Evolutionary conservation across 495 filamentous ascomycete species (phyloP), one percentile per base, ranked within the genome.

Genomic region (Neurospora africana): DNA sequence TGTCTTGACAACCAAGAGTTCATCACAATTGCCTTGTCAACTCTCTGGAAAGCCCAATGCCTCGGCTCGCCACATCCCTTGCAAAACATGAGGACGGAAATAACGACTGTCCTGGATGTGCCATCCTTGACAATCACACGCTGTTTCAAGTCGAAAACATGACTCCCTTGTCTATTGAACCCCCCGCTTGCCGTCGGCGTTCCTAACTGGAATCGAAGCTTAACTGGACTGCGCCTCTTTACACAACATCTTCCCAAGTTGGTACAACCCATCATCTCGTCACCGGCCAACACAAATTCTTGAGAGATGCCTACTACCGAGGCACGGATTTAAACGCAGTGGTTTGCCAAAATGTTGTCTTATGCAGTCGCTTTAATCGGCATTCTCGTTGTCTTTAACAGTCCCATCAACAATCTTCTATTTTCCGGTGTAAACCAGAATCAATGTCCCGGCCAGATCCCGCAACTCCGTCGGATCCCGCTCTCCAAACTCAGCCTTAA

Each of bases 401-500:
- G 75, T 40, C 77, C 78, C 10, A 73, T 81, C 58, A 38, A 65
- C 43, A 61, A 75, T 21, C 47, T 79, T 36, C 65, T 81, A 9
- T 70, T 74, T 2, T 53, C 74, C 8, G 61, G 70, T 5, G 19
- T 68, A 4, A 65, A 65, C 27, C 53, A 33, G 30, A 65, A 33
- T 7, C 53, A 65, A 65, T 65, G 53, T 65, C 53, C 53, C 7
- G 30, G 30, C 53, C 53, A 65, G 53, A 4, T 33, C 3, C 75
- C 75, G 3, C 74, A 67, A 75, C 74, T 81, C 65, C 76, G 72
- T n/a, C 81, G 80, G 23, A 80, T 77, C 8, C 79, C 81, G 35
- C 79, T 79, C 13, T 82, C 84, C 19, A 76, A 76, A 19, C 75
- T 85, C 39, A 65, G 3, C 27, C 27, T 65, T 19, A 82, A 84